Evolutionary conservation across 768 basidiomycete genomes (phyloP), one percentile per base, ranked within the genome.

Genomic region (Pisolithus microcarpus): DNA sequence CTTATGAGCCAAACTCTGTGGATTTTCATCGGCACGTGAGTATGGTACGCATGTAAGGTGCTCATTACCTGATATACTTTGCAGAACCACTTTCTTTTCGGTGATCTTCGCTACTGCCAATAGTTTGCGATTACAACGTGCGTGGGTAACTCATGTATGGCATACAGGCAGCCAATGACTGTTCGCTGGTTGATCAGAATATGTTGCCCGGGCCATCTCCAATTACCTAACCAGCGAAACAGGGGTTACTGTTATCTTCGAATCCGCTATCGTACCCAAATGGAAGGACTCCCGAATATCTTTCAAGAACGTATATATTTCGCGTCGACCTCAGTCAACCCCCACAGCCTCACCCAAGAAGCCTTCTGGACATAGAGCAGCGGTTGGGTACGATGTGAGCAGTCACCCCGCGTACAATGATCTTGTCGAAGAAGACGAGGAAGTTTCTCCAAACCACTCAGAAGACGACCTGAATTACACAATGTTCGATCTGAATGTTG

Each of bases 271-370:
- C 59, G 94, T 98, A 9, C 95, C 96, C 3, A 93, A 91, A 65
- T 96, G 94, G 92, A 89, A 91, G 55, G 91, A 94, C 60, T 94
- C 92, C 9, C 85, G 87, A 13, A 85, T 99, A 49, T 93, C 93
- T 0, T 95, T 99, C 78, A 91, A 91, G 65, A 96, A 97, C 58
- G 94, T 98, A 40, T 98, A 89, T 60, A 75, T 99, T 43, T 94
- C 92, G 21, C 84, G 91, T 9, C 78, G 91, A 5, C 87, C 90
- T 2, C 54, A 59, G 28, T 53, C 64, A 9, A 55, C 58, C 5
- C 28, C 60, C 8, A 49, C 55, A 13, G 36, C 50, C 5, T 38
- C 54, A 31, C 60, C 54, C 18, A 58, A 31, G 8, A 62, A 55
- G 15, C 58, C 49, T n/a, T 31, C 67, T 15, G 78, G 68, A 28